A percentile compares a stretch with the other conserved stretches of the same genome.
Conservation (phyloP, 129 eudicot species). For the Flaveria bidentis region DNA sequence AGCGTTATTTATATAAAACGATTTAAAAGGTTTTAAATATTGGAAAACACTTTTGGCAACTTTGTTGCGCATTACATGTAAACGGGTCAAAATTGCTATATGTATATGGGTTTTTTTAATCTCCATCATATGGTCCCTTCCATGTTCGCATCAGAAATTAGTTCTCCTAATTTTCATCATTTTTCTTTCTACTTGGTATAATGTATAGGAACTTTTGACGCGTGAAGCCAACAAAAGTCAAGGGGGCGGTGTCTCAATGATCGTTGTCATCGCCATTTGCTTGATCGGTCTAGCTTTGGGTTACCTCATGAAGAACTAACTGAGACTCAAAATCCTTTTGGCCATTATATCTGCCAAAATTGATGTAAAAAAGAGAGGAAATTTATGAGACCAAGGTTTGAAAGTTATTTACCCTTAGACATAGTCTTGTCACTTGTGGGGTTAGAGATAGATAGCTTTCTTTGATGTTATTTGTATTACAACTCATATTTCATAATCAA, state of each 20-base stretch:
- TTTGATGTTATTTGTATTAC: slow-evolving; percentile 21
- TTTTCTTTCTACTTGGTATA: slow-evolving; percentile 9
- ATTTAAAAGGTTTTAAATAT: not conserved
- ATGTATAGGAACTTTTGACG: slow-evolving; percentile 57
- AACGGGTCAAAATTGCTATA: not conserved
- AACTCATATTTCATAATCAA: slow-evolving; percentile 12
- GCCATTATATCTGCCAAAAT: slow-evolving; percentile 11
- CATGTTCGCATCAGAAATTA: not conserved
- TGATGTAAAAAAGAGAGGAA: slow-evolving; percentile 32
- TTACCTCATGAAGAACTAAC: slow-evolving; percentile 50
- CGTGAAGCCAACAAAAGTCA: slow-evolving; percentile 52
- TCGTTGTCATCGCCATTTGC: slow-evolving; percentile 53
- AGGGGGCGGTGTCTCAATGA: slow-evolving; percentile 61
- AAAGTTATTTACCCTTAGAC: slow-evolving; percentile 32
- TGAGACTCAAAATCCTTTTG: slow-evolving; percentile 10
- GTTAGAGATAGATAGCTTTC: slow-evolving; percentile 31
- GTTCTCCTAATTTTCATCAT: not conserved
- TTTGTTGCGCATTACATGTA: not conserved
- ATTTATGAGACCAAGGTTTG: slow-evolving; percentile 9
- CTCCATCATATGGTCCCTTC: not conserved
- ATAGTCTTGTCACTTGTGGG: slow-evolving; percentile 33
- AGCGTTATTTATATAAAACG: not conserved
- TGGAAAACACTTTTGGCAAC: not conserved
- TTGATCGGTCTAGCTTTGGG: slow-evolving; percentile 64
- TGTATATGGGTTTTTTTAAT: not conserved